Percentiles rank a stretch among this genome's conserved stretches.
phyloP scores from a whole-genome alignment of 2,329 filamentous ascomycete genomes.

The Camptophora hylomeconis region DNA sequence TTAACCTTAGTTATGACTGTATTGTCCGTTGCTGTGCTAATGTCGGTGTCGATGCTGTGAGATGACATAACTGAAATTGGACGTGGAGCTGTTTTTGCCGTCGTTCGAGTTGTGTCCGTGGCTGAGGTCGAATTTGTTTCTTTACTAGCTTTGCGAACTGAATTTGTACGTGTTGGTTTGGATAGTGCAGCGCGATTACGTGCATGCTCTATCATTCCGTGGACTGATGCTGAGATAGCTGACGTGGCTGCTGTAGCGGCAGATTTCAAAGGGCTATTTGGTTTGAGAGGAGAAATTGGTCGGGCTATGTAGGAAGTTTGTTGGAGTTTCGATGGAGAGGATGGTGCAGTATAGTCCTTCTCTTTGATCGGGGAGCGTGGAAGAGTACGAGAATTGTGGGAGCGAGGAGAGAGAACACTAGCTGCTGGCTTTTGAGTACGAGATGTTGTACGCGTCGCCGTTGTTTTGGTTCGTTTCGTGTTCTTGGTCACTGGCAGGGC shows the following conservation, averaged over 20 bases:
- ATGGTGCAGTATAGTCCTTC: slow-evolving; percentile 27
- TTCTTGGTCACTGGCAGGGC: slow-evolving; percentile 58
- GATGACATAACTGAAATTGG: no score
- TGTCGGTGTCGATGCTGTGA: no score
- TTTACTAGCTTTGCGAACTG: no score
- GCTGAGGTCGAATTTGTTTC: no score
- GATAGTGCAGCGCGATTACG: no score
- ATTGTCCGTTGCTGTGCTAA: no score
- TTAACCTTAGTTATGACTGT: no score
- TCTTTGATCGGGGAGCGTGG: slow-evolving; percentile 43
- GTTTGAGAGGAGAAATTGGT: slow-evolving; percentile 30
- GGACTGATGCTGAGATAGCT: slow-evolving; percentile 16
- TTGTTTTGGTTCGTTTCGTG: slow-evolving; percentile 26
- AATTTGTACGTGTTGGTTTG: no score
- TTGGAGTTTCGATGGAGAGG: slow-evolving; percentile 18
- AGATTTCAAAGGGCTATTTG: slow-evolving; percentile 43
- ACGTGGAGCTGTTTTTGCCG: no score
- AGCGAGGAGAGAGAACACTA: slow-evolving; percentile 63
- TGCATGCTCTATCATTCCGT: no score
- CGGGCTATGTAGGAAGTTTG: slow-evolving; percentile 44
- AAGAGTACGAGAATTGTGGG: slow-evolving; percentile 61
- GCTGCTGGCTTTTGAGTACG: slow-evolving; percentile 21
- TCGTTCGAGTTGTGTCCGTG: no score
- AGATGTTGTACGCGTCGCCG: slow-evolving; percentile 33
- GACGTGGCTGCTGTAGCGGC: slow-evolving; percentile 19